phyloP scores from a whole-genome alignment of 169 alveolate species.

The Hammondia hammondi region DNA sequence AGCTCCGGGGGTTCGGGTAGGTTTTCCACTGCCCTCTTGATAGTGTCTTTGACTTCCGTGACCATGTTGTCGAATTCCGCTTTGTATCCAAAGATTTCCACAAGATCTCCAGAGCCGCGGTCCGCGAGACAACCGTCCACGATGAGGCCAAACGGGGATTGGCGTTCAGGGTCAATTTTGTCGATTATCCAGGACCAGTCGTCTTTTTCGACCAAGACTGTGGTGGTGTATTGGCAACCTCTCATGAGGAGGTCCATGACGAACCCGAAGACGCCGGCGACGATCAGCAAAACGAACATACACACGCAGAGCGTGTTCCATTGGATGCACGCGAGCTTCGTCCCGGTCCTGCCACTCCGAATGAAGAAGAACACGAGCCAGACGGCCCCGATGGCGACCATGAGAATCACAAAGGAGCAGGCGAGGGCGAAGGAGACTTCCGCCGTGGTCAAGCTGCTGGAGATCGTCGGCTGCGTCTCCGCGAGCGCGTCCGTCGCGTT shows the following conservation, averaged over 20 bases:
- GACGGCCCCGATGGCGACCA: background rate
- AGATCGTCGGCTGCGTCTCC: background rate
- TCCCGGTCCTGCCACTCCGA: background rate
- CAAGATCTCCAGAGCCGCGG: background rate
- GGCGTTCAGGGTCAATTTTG: slow-evolving; percentile 19
- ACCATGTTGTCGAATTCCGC: slow-evolving; percentile 3
- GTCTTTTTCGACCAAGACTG: background rate
- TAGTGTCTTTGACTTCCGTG: background rate
- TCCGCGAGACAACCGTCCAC: background rate
- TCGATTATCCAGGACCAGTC: background rate
- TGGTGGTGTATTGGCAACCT: slow-evolving; percentile 15
- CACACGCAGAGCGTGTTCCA: slow-evolving; percentile 23
- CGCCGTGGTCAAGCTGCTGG: background rate
- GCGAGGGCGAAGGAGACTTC: background rate
- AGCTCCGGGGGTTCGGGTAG: background rate
- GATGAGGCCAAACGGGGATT: background rate
- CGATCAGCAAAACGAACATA: background rate
- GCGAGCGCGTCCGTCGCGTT: slow-evolving; percentile 26
- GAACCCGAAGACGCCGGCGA: slow-evolving; percentile 27
- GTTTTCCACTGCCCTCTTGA: background rate
- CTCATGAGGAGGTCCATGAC: background rate
- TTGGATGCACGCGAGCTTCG: slow-evolving; percentile 24
- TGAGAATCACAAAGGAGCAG: slow-evolving; percentile 3
- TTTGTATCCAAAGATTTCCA: slow-evolving; percentile 10
- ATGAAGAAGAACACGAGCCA: slow-evolving; percentile 11